These are phyloP conservation scores for Saxophila tyrrhenica DNA, from an alignment of 495 filamentous ascomycete species.

Conservation along the genomic window DNA sequence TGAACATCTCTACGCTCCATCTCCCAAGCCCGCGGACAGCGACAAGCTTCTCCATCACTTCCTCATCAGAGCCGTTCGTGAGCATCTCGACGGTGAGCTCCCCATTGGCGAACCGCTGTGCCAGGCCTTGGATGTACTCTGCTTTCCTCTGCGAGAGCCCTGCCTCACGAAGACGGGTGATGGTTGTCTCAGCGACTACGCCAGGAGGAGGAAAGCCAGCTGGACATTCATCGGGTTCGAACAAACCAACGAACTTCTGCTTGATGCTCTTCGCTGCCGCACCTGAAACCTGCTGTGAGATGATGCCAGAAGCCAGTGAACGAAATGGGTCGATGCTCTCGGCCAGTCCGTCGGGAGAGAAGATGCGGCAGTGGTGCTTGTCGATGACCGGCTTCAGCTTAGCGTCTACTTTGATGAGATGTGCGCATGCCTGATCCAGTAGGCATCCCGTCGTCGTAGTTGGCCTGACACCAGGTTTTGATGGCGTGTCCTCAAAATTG, in stretches of 20 bases:
- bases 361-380: slow-evolving; percentile 61
- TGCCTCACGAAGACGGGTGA: slow-evolving; percentile 63
- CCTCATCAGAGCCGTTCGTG: slow-evolving; percentile 67
- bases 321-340: slow-evolving; percentile 83
- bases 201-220: slow-evolving; percentile 63
- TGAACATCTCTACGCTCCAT: slow-evolving; percentile 98
- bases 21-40: slow-evolving; percentile 75
- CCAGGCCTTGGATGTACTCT: slow-evolving; percentile 80
- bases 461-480: slow-evolving; percentile 36
- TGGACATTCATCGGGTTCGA: slow-evolving; percentile 32
- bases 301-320: slow-evolving; percentile 71
- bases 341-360: slow-evolving; percentile 68
- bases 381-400: slow-evolving; percentile 64
- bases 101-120: slow-evolving; percentile 63
- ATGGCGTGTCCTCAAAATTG: slow-evolving; percentile 35
- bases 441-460: slow-evolving; percentile 42
- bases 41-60: slow-evolving; percentile 68
- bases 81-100: slow-evolving; percentile 68
- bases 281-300: slow-evolving; percentile 90
- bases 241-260: slow-evolving; percentile 71
- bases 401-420: slow-evolving; percentile 65
- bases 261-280: slow-evolving; percentile 83
- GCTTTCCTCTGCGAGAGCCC: slow-evolving; percentile 88
- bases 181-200: slow-evolving; percentile 47
- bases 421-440: slow-evolving; percentile 63